These are phyloP conservation scores for Rhodomyrtus psidioides DNA, from an alignment of 441 rosid species.

Conservation along the genomic window DNA sequence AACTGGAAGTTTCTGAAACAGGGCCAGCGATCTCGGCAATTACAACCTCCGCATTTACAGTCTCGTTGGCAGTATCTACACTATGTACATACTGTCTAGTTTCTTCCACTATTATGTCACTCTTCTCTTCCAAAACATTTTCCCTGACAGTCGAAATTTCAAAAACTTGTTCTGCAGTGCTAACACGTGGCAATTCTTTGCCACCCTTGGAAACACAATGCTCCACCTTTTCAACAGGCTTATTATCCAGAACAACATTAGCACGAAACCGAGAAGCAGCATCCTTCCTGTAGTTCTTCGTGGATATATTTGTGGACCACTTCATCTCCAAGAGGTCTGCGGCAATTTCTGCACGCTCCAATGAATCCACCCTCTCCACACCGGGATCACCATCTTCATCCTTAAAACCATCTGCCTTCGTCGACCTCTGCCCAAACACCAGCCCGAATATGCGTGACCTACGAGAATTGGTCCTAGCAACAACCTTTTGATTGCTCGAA, in stretches of 20 bases:
- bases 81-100: conserved; percentile 18
- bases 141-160: conserved; percentile 17
- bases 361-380: conserved; percentile 31
- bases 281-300: conserved; percentile 31
- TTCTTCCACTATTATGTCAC: conserved; percentile 21
- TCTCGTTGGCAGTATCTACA: conserved; percentile 4
- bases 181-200: conserved; percentile 13
- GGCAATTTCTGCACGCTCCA: conserved; percentile 30
- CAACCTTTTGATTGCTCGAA: conserved; percentile 25
- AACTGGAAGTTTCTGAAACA: conserved; percentile 14
- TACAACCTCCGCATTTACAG: conserved; percentile 3
- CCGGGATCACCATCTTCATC: conserved; percentile 20
- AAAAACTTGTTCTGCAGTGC: conserved; percentile 15
- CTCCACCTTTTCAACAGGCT: conserved; percentile 16
- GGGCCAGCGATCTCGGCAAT: conserved; percentile 6
- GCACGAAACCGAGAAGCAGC: conserved; percentile 16
- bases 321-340: conserved; percentile 31
- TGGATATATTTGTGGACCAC: conserved; percentile 78
- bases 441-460: conserved; percentile 57
- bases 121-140: conserved; percentile 19
- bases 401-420: not conserved
- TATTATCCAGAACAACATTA: conserved; percentile 6
- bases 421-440: conserved; percentile 43
- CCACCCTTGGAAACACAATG: conserved; percentile 18
- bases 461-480: conserved; percentile 38